These are phyloP conservation scores for Nannizziopsis barbatae DNA, from an alignment of 2,329 filamentous ascomycete genomes.

Conservation along the genomic window DNA sequence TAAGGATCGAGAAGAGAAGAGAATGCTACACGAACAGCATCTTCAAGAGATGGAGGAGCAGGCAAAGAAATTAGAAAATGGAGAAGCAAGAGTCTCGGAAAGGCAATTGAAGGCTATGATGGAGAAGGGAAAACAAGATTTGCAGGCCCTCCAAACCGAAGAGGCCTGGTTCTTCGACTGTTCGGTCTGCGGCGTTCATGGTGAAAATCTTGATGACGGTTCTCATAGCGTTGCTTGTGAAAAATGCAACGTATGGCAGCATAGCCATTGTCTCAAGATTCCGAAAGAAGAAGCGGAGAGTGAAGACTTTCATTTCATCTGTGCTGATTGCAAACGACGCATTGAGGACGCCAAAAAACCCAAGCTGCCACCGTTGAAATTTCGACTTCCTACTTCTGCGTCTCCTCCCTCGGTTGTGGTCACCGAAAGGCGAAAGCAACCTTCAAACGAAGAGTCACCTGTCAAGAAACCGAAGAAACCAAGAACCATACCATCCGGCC, in stretches of 20 bases:
- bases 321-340: conserved; percentile 61
- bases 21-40: conserved; percentile 74
- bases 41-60: conserved; percentile 68
- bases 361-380: conserved; percentile 52
- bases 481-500: conserved; percentile 2
- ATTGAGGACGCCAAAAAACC: conserved; percentile 51
- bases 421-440: conserved; percentile 11
- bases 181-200: conserved; percentile 71
- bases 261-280: conserved; percentile 82
- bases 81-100: conserved; percentile 57
- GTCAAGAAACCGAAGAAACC: conserved; percentile 19
- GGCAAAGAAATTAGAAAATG: conserved; percentile 48
- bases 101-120: conserved; percentile 72
- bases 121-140: conserved; percentile 63
- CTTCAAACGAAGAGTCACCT: conserved; percentile 19
- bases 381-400: conserved; percentile 43
- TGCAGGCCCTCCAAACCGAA: conserved; percentile 62
- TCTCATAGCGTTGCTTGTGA: conserved; percentile 91
- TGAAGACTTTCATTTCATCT: conserved; percentile 80
- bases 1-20: conserved; percentile 72
- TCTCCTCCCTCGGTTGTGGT: conserved; percentile 27
- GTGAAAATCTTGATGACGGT: conserved; percentile 80
- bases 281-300: conserved; percentile 66
- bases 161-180: conserved; percentile 94
- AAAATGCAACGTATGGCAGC: conserved; percentile 89